Evolutionary conservation across 2,329 filamentous ascomycete species (phyloP).

Genomic region (Escovopsis weberi): DNA sequence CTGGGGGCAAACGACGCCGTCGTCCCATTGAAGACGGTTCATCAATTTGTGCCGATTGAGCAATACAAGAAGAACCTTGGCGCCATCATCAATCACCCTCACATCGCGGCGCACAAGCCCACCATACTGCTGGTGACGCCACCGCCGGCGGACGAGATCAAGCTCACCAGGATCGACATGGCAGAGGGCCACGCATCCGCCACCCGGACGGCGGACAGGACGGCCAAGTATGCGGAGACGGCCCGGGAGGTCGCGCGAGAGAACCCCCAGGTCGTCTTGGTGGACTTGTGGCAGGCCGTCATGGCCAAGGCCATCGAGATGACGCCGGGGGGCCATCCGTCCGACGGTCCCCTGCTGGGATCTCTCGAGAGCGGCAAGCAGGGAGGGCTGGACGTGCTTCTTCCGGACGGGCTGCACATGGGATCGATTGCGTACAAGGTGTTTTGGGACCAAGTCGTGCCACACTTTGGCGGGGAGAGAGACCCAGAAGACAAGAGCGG

Average conservation of each 20-base stretch:
- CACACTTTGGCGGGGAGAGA: constrained; percentile 34
- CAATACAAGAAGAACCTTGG: constrained; percentile 60
- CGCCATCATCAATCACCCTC: constrained; percentile 57
- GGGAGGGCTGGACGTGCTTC: constrained; percentile 34
- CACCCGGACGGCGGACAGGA: constrained; percentile 32
- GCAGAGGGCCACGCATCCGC: constrained; percentile 28
- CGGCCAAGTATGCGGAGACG: constrained; percentile 42
- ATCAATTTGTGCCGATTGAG: constrained; percentile 66
- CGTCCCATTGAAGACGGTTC: constrained; percentile 43
- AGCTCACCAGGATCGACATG: constrained; percentile 34
- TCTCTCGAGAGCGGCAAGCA: constrained; percentile 33
- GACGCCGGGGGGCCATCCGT: constrained; percentile 41
- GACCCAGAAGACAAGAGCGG: constrained; percentile 22
- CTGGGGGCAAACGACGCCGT: constrained; percentile 87
- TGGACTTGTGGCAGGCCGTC: constrained; percentile 70
- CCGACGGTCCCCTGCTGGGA: constrained; percentile 32
- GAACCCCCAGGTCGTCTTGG: constrained; percentile 44
- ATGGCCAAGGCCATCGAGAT: constrained; percentile 53
- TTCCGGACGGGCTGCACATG: constrained; percentile 46
- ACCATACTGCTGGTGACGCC: constrained; percentile 68
- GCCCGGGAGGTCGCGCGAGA: constrained; percentile 54
- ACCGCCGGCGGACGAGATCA: constrained; percentile 69
- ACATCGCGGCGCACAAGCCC: constrained; percentile 53
- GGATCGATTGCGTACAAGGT: constrained; percentile 37
- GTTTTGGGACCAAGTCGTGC: constrained; percentile 32